Evolutionary conservation across 2,329 filamentous ascomycete species (phyloP).

Genomic region (Hirsutella minnesotensis): DNA sequence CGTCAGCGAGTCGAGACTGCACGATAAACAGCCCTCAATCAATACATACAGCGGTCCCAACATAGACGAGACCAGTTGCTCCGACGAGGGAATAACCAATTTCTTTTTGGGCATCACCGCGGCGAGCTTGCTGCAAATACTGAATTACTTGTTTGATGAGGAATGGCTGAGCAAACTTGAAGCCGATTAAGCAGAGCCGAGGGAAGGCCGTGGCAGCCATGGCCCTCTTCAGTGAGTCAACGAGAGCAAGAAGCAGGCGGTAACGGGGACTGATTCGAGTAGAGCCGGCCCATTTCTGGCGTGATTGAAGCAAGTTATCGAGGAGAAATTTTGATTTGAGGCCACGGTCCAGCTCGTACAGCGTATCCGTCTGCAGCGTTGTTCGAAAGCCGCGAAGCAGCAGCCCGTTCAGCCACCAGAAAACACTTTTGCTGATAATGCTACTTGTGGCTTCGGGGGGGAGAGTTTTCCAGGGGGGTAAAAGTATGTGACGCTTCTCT

Average conservation of each 20-base stretch:
- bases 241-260: background rate
- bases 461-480: conserved; percentile 12
- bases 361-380: background rate
- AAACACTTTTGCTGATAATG: conserved; percentile 7
- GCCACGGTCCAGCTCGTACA: background rate
- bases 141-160: conserved; percentile 6
- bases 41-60: conserved; percentile 7
- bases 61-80: conserved; percentile 8
- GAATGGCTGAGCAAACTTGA: conserved; percentile 13
- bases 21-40: background rate
- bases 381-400: conserved; percentile 1
- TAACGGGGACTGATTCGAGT: background rate
- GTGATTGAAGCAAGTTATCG: background rate
- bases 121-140: background rate
- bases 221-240: background rate
- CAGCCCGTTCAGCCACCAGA: conserved; percentile 12
- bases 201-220: background rate
- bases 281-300: background rate
- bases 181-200: conserved; percentile 8
- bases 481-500: background rate
- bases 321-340: background rate
- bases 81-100: conserved; percentile 9
- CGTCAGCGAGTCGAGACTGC: background rate
- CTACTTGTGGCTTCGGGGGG: conserved; percentile 18
- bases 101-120: background rate